phyloP scores from a whole-genome alignment of 2,329 filamentous ascomycete genomes.

The Phyllosticta citribraziliensis region DNA sequence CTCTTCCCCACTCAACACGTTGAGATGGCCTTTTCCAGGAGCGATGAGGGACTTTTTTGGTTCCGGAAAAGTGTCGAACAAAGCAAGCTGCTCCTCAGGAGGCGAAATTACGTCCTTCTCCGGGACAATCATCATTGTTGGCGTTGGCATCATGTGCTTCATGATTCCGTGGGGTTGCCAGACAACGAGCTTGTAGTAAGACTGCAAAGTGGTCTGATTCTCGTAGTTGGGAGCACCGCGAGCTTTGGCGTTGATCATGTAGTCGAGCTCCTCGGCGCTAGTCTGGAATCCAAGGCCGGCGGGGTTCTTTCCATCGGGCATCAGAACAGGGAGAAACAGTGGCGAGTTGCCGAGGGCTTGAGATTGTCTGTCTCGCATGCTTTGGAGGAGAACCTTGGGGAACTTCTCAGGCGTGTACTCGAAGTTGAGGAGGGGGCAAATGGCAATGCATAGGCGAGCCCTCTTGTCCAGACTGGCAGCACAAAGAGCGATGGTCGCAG shows the following conservation, averaged over 20 bases:
- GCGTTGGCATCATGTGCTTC: conserved; percentile 16
- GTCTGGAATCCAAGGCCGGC: conserved; percentile 16
- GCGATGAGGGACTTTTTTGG: conserved; percentile 18
- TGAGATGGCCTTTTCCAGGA: conserved; percentile 18
- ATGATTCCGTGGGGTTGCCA: conserved; percentile 9
- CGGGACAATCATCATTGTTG: conserved; percentile 19
- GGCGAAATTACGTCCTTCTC: conserved; percentile 19
- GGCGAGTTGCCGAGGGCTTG: conserved; percentile 30
- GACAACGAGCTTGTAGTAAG: conserved; percentile 17
- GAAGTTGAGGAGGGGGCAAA: conserved; percentile 16
- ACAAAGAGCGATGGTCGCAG: conserved; percentile 17
- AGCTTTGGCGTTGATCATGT: background rate
- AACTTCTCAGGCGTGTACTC: conserved; percentile 10
- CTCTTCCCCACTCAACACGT: conserved; percentile 17
- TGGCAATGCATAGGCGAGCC: conserved; percentile 17
- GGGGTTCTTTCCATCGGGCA: conserved; percentile 27
- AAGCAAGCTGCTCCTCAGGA: conserved; percentile 15
- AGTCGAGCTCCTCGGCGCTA: background rate
- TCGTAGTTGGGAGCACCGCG: conserved; percentile 9
- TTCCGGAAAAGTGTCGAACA: conserved; percentile 14
- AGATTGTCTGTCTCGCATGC: conserved; percentile 31
- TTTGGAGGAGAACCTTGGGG: conserved; percentile 19
- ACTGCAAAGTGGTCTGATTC: conserved; percentile 21
- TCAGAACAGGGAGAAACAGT: conserved; percentile 28
- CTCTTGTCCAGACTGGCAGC: conserved; percentile 25